Percentiles rank a stretch among this genome's conserved stretches.
Conservation (phyloP, 2,329 filamentous ascomycete genomes). For the Ophiocordyceps camponoti-floridani region DNA sequence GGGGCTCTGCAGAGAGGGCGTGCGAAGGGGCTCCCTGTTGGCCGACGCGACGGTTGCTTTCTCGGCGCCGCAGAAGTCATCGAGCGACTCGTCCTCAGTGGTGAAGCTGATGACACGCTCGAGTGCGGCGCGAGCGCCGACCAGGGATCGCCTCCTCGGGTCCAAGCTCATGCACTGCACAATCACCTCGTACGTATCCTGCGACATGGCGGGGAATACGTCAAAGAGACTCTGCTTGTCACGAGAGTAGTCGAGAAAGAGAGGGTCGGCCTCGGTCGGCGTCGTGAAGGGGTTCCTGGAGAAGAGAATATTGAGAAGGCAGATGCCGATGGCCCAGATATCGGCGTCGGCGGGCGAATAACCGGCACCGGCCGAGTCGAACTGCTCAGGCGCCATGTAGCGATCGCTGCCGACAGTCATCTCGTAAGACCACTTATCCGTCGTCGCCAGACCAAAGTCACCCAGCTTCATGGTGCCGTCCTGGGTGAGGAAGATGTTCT, state of each 20-base stretch:
- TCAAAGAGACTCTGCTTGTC: slow-evolving; percentile 95
- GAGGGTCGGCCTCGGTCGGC: slow-evolving; percentile 73
- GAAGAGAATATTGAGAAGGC: slow-evolving; percentile 89
- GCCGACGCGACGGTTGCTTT: slow-evolving; percentile 62
- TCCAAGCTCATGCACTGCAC: slow-evolving; percentile 81
- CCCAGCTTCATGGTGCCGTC: slow-evolving; percentile 87
- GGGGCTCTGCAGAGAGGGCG: slow-evolving; percentile 83
- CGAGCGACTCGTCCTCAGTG: slow-evolving; percentile 73
- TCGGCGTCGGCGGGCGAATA: slow-evolving; percentile 91
- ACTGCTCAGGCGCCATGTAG: slow-evolving; percentile 98
- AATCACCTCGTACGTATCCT: slow-evolving; percentile 92
- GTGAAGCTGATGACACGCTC: slow-evolving; percentile 77
- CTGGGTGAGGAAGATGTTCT: slow-evolving; percentile 91
- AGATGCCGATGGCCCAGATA: slow-evolving; percentile 94
- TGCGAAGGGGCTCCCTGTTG: slow-evolving; percentile 88
- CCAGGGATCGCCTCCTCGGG: slow-evolving; percentile 70
- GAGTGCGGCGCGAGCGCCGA: slow-evolving; percentile 60
- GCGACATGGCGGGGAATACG: slow-evolving; percentile 95
- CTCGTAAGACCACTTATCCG: slow-evolving; percentile 79
- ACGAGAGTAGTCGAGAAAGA: slow-evolving; percentile 83
- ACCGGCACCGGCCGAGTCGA: slow-evolving; percentile 69
- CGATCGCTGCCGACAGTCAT: slow-evolving; percentile 90
- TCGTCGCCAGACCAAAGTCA: slow-evolving; percentile 87
- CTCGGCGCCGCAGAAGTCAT: slow-evolving; percentile 83
- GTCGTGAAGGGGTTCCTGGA: slow-evolving; percentile 90